These are phyloP conservation scores for Infundibulicybe gibba DNA, from an alignment of 768 basidiomycete genomes.

Conservation along the genomic window DNA sequence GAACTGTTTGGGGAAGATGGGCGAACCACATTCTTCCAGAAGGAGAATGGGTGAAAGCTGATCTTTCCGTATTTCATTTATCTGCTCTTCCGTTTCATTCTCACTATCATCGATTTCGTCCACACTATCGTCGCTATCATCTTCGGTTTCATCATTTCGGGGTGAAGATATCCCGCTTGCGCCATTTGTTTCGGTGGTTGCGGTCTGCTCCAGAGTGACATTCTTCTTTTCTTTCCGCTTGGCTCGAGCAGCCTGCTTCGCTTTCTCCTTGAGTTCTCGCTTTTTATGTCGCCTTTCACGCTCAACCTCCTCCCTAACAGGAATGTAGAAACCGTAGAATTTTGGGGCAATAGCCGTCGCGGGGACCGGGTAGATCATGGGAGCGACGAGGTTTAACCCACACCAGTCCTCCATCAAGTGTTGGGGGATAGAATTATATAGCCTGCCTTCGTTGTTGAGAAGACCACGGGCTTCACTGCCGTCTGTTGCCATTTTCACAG, in stretches of 20 bases:
- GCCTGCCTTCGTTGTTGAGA: conserved; percentile 26
- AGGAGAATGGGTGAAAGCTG: conserved; percentile 39
- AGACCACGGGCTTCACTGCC: conserved; percentile 16
- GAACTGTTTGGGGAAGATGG: conserved; percentile 21
- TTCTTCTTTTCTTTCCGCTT: neutral
- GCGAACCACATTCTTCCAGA: conserved; percentile 43
- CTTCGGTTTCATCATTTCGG: neutral
- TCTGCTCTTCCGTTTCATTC: neutral
- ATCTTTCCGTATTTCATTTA: neutral
- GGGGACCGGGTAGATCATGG: conserved; percentile 25
- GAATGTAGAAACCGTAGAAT: conserved; percentile 45
- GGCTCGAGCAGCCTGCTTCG: neutral
- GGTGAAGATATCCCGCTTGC: neutral
- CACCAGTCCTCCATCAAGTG: conserved; percentile 29
- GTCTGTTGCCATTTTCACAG: conserved; percentile 30
- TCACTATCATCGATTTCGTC: conserved; percentile 1
- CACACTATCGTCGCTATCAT: neutral
- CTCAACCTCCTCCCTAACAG: conserved; percentile 7
- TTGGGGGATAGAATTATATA: conserved; percentile 26
- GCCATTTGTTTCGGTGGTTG: neutral
- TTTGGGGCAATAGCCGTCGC: conserved; percentile 42
- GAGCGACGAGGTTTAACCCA: conserved; percentile 28
- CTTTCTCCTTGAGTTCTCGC: neutral
- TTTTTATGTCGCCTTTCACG: neutral
- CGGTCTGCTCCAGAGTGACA: too few species aligned